Base-by-base conservation (phyloP, 1,284 basidiomycete genomes). In the Lentinula novae-zelandiae region DNA sequence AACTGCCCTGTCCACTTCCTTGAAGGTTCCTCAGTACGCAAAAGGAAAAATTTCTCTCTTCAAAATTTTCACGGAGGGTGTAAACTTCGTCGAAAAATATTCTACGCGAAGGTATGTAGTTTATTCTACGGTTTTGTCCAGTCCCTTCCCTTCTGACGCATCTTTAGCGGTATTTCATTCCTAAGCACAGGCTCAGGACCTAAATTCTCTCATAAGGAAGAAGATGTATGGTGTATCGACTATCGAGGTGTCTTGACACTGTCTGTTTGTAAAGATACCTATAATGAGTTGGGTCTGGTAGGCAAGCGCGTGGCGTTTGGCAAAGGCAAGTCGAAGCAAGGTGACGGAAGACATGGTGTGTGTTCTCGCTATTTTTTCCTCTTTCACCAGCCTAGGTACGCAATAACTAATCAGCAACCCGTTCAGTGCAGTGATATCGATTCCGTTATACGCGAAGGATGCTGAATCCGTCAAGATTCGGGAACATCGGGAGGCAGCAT, bases 291-390 rank as follows among this genome's bases (percentile, higher is more conserved):
- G 10, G 63, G 63, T n/a, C 46, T 62, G 15, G 53, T 60, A 33
- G 63, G 63, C n/a, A 62, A 60, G 36, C 53, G 51, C 9, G 55
- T 62, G 9, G 31, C 55, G 2, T 60, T 60, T 33, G 58, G 58
- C 3, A 63, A 63, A 42, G 58, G 56, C 55, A 64, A 61, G 50
- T 20, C 38, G 3, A 61, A 59, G 46, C 60, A 60, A 46, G 60
- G 60, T 15, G 71, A 59, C 78, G 63, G 57, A 33, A 56, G 71
- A 56, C 78, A 83, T 67, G 78, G 86, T 86, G 62, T 57, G 20
- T 46, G 82, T 75, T n/a, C n/a, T 27, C 6, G 4, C 40, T 51
- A 31, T 8, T 7, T 15, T n/a, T 38, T 27, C 54, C 27, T 55
- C 57, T 58, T 36, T n/a, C 9, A 33, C 49, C 36, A 31, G 22